Evolutionary conservation across 2,329 filamentous ascomycete genomes (phyloP).

Genomic region (Dothistroma septosporum): DNA sequence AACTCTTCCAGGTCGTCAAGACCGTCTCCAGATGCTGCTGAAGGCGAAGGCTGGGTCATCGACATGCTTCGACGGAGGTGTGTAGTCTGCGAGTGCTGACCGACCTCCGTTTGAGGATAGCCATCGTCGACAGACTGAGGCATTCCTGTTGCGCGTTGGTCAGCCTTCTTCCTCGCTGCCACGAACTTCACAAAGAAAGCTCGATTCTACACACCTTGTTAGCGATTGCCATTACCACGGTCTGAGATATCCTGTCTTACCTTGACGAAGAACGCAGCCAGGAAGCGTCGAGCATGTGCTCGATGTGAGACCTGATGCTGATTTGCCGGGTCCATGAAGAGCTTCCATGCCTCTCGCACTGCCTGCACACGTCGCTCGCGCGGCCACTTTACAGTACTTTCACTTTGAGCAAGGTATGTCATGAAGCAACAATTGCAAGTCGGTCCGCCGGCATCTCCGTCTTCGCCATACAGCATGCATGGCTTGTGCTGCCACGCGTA

Average conservation of each 20-base stretch:
- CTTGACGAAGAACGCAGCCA: slow-evolving; percentile 13
- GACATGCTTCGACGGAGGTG: not conserved
- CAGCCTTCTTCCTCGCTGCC: not conserved
- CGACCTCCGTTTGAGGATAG: not conserved
- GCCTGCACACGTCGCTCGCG: slow-evolving; percentile 13
- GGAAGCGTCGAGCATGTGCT: slow-evolving; percentile 10
- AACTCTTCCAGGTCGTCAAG: slow-evolving; percentile 5
- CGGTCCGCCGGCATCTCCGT: slow-evolving; percentile 14
- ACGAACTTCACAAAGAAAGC: slow-evolving; percentile 10
- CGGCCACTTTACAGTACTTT: slow-evolving; percentile 51
- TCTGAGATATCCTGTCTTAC: slow-evolving; percentile 4
- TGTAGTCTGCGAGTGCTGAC: not conserved
- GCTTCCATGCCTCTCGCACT: slow-evolving; percentile 14
- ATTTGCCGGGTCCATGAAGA: slow-evolving; percentile 14
- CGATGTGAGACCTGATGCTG: slow-evolving; percentile 4
- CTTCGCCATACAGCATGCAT: slow-evolving; percentile 22
- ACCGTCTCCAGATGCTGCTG: slow-evolving; percentile 4
- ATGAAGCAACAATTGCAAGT: slow-evolving; percentile 24
- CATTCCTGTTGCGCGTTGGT: not conserved
- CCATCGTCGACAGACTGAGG: not conserved
- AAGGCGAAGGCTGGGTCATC: not conserved
- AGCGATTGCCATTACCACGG: not conserved
- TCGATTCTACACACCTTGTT: slow-evolving; percentile 11
- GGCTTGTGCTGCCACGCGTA: slow-evolving; percentile 22
- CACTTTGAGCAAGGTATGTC: slow-evolving; percentile 20